Evolutionary conservation across 2,329 filamentous ascomycete genomes (phyloP).

Genomic region (Aphanoascus verrucosus): DNA sequence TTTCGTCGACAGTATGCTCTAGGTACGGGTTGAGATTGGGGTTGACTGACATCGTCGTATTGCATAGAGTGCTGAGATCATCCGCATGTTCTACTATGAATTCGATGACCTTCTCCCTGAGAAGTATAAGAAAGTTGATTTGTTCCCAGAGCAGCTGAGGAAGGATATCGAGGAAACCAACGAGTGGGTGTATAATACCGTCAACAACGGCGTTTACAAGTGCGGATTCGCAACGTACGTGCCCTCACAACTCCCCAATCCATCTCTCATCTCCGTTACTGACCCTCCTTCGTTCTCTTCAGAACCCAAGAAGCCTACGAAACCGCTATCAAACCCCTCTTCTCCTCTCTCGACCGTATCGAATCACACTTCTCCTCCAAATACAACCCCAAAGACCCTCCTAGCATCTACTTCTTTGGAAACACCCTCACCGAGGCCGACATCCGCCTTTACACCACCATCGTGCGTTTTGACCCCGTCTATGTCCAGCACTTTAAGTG

Average conservation of each 20-base stretch:
- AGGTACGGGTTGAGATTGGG: neutral
- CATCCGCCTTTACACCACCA: constrained; percentile 62
- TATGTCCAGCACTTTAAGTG: constrained; percentile 78
- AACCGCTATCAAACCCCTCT: constrained; percentile 58
- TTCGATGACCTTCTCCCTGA: constrained; percentile 63
- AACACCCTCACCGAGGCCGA: constrained; percentile 68
- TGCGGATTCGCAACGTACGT: constrained; percentile 62
- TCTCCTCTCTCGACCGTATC: constrained; percentile 63
- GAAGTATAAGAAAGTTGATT: constrained; percentile 49
- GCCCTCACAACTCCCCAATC: neutral
- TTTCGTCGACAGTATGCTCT: neutral
- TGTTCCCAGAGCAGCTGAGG: constrained; percentile 57
- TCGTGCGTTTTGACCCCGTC: constrained; percentile 62
- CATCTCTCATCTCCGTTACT: neutral
- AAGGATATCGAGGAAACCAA: constrained; percentile 64
- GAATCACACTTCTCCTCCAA: constrained; percentile 56
- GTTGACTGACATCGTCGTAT: neutral
- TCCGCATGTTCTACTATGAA: constrained; percentile 74
- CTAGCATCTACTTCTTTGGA: constrained; percentile 62
- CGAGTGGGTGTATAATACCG: constrained; percentile 63
- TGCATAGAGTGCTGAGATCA: constrained; percentile 62
- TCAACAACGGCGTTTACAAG: constrained; percentile 45
- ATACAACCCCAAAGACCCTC: constrained; percentile 18
- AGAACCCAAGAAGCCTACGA: constrained; percentile 69
- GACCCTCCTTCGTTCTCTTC: neutral